Base-by-base conservation (phyloP, 495 filamentous ascomycete genomes). In the Paragyromitra xinjiangensis region DNA sequence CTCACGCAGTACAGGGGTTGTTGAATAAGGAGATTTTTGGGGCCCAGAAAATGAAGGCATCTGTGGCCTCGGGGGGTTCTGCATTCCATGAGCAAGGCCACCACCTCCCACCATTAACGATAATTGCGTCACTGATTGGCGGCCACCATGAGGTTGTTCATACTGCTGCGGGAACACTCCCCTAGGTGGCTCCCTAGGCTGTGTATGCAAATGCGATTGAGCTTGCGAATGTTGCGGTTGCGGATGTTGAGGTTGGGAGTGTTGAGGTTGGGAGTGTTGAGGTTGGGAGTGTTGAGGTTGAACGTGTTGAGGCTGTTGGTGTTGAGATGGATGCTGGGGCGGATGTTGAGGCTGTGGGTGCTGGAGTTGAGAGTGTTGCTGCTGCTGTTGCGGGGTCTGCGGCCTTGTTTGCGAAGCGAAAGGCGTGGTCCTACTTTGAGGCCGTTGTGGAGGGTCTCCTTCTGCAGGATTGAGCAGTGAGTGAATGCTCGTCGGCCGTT, bases 381-480 rank as follows among this genome's bases (percentile, higher is more conserved):
- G 75, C 12, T 77, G 63, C 4, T 77, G 72, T 37, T 74, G 71
- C 1, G 68, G 61, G 34, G 68, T 65, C 62, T 77, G 76, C 22
- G 73, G 73, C 34, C 76, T 59, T 8, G 72, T 45, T 24, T 78
- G 77, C 11, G 64, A 26, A 51, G 73, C 1, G 55, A 39, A 63
- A 29, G 44, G 65, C 24, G 75, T 44, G 2, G 77, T 1, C 48
- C 74, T 66, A 29, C 79, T 81, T 24, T 78, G 79, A 3, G 80
- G 70, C 14, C 79, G 79, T 50, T 79, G 72, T 58, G 65, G 68
- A 9, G 69, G 64, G 6, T 81, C 75, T 42, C 81, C 80, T 56
- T 78, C 65, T 37, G 80, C 61, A 6, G 80, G 80, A 51, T 82
- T 82, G 26, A 82, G 75, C 56, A 82, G 22, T 8, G 80, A 82